Percentiles rank a stretch among this genome's conserved stretches.
Conservation (phyloP, 73 alveolate genomes). For the Stentor roeselii region DNA sequence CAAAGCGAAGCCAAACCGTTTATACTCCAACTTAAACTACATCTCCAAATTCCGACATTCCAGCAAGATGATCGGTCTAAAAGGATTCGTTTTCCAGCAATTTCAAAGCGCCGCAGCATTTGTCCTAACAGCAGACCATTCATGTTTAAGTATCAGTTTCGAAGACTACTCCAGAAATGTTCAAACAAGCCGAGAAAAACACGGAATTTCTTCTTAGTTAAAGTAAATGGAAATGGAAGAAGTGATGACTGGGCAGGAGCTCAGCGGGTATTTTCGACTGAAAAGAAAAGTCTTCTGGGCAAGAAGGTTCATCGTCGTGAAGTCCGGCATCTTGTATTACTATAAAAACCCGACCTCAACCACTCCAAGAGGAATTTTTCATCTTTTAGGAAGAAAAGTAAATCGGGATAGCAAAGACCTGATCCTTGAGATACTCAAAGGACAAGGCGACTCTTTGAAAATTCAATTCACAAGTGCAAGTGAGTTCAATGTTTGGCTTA, state of each 20-base stretch:
- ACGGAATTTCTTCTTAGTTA: background rate
- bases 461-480: background rate
- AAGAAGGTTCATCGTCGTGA: background rate
- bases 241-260: background rate
- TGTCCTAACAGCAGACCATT: background rate
- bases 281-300: background rate
- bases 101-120: constrained; percentile 23
- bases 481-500: constrained; percentile 5
- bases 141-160: background rate
- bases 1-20: background rate
- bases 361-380: background rate
- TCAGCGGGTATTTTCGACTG: background rate
- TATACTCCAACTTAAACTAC: constrained; percentile 24
- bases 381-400: background rate
- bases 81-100: constrained; percentile 28
- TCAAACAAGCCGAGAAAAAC: background rate
- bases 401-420: background rate
- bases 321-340: constrained; percentile 12
- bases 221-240: no score
- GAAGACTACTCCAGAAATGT: background rate
- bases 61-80: constrained; percentile 20
- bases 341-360: background rate
- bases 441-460: background rate
- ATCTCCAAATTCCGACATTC: constrained; percentile 19
- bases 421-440: background rate